These are phyloP conservation scores for Aspergillus neotritici DNA, from an alignment of 2,329 filamentous ascomycete species.

Conservation along the genomic window DNA sequence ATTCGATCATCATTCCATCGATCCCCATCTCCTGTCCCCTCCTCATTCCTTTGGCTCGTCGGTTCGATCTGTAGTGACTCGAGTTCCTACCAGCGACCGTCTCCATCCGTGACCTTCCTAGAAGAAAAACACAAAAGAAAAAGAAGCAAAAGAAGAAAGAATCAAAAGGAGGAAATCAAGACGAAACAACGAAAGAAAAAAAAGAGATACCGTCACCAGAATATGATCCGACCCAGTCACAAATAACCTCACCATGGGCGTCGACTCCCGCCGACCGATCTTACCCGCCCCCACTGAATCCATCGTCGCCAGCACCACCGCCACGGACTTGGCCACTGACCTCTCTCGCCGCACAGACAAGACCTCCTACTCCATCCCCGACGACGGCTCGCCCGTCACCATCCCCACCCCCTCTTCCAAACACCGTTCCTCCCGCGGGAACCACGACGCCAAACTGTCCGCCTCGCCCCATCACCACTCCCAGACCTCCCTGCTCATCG, in stretches of 20 bases:
- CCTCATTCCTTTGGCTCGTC: conserved; percentile 7
- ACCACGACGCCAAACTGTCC: conserved; percentile 44
- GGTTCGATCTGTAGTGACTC: conserved; percentile 17
- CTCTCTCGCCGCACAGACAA: conserved; percentile 47
- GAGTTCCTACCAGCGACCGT: too few relatives aligned
- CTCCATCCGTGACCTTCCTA: too few relatives aligned
- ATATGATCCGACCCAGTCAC: conserved; percentile 34
- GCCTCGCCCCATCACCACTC: conserved; percentile 55
- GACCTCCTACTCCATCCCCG: conserved; percentile 47
- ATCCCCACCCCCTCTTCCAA: conserved; percentile 62
- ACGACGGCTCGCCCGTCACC: conserved; percentile 70
- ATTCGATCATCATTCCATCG: neutral
- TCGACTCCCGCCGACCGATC: conserved; percentile 44
- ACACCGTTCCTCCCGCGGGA: conserved; percentile 55
- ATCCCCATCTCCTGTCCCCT: conserved; percentile 3
- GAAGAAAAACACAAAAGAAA: neutral
- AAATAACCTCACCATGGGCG: conserved; percentile 40
- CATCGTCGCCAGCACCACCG: conserved; percentile 40
- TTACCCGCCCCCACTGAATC: conserved; percentile 49
- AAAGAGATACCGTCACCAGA: conserved; percentile 14
- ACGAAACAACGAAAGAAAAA: neutral
- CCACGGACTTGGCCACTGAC: conserved; percentile 46
- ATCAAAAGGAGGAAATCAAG: neutral
- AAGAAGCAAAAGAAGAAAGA: neutral
- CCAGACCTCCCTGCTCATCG: conserved; percentile 86